Percentiles rank a stretch among this genome's conserved stretches.
Conservation (phyloP, 169 alveolate genomes). For the Plasmodium cynomolgi region DNA sequence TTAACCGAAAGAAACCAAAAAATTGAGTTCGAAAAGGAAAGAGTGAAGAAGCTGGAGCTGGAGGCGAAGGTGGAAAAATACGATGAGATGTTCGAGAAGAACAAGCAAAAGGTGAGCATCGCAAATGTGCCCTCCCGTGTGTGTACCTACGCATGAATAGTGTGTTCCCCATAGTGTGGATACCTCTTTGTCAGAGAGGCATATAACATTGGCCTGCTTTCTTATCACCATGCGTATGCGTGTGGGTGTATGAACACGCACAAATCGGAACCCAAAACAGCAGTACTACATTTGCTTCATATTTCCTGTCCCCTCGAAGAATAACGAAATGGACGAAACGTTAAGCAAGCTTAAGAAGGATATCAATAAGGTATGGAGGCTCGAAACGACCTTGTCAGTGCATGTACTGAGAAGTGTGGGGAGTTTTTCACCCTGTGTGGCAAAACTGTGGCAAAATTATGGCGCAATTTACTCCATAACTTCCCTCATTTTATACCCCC, state of each 20-base stretch:
- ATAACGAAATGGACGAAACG: slow-evolving; percentile 70
- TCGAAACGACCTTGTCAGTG: background rate
- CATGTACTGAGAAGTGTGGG: background rate
- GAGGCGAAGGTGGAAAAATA: slow-evolving; percentile 63
- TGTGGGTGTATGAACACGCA: background rate
- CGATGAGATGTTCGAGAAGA: slow-evolving; percentile 50
- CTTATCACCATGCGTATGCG: background rate
- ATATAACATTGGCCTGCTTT: background rate
- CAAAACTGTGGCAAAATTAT: background rate
- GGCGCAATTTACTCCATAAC: background rate
- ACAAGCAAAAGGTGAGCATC: slow-evolving; percentile 44
- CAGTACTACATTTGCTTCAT: background rate
- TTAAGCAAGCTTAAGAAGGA: slow-evolving; percentile 44
- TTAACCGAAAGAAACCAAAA: slow-evolving; percentile 58
- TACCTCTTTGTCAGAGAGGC: background rate
- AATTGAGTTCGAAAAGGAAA: slow-evolving; percentile 55
- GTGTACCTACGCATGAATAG: background rate
- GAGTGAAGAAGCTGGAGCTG: slow-evolving; percentile 52
- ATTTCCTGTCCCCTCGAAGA: background rate
- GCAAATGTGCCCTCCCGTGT: background rate
- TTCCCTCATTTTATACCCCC: background rate
- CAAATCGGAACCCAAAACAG: background rate
- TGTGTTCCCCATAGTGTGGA: background rate
- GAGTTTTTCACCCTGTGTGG: background rate
- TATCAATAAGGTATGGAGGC: slow-evolving; percentile 33